Percentiles rank a stretch among this genome's conserved stretches.
These are phyloP conservation scores for Pyrenula massariospora DNA, from an alignment of 495 filamentous ascomycete species.

Conservation along the genomic window DNA sequence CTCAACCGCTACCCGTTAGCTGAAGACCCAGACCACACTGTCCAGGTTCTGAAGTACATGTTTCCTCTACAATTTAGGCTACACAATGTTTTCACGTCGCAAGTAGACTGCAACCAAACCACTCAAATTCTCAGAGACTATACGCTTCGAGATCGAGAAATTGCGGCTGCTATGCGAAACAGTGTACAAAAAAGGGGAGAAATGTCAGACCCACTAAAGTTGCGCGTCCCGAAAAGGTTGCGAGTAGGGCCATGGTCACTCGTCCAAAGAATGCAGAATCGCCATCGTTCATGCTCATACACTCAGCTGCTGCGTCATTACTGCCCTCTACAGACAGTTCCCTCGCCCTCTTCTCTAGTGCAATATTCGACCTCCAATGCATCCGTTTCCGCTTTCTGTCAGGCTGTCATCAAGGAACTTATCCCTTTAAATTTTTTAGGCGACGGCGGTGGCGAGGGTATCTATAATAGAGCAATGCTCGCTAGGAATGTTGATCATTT, in stretches of 20 bases:
- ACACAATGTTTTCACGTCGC: constrained; percentile 79
- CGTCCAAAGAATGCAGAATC: constrained; percentile 53
- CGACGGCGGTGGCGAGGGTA: constrained; percentile 26
- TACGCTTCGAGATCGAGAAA: constrained; percentile 73
- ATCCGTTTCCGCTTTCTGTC: constrained; percentile 78
- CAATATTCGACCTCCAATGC: constrained; percentile 53
- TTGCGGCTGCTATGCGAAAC: constrained; percentile 19
- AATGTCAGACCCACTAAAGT: not conserved
- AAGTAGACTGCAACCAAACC: constrained; percentile 50
- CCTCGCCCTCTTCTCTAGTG: not conserved
- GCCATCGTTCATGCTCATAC: constrained; percentile 69
- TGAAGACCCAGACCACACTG: constrained; percentile 33
- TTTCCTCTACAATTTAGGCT: constrained; percentile 86
- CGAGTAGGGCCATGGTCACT: constrained; percentile 47
- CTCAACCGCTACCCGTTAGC: constrained; percentile 60
- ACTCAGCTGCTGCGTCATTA: constrained; percentile 63
- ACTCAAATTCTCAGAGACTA: constrained; percentile 69
- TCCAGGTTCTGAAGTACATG: constrained; percentile 80
- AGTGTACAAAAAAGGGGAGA: not conserved
- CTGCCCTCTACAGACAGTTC: constrained; percentile 40
- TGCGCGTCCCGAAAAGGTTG: constrained; percentile 64
- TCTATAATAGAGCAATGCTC: constrained; percentile 47
- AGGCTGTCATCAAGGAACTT: constrained; percentile 60
- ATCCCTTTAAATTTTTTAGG: constrained; percentile 75
- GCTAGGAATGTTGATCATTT: constrained; percentile 63